phyloP scores from a whole-genome alignment of 306 rosid species.

The Inga oerstediana region DNA sequence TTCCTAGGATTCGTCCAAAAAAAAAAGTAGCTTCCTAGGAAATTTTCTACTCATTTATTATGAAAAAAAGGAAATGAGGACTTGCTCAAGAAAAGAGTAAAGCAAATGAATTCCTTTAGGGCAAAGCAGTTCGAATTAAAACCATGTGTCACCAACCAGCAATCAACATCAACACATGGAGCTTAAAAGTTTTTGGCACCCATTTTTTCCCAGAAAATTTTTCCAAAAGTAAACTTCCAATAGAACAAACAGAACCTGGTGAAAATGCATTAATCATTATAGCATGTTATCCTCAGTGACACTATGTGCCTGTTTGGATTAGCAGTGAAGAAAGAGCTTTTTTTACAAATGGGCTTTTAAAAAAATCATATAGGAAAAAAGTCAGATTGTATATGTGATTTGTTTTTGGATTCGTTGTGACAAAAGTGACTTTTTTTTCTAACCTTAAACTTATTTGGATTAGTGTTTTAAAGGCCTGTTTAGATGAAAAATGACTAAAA shows the following conservation, averaged over 20 bases:
- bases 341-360: no score
- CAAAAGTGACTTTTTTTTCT: no score
- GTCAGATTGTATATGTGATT: no score
- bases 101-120: background rate
- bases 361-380: no score
- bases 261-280: background rate
- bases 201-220: background rate
- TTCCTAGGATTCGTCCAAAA: background rate
- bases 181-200: background rate
- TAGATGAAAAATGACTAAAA: no score
- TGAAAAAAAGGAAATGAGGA: background rate
- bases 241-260: background rate
- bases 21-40: constrained; percentile 14
- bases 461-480: no score
- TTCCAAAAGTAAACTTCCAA: background rate
- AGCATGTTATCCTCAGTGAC: background rate
- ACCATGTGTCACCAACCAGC: background rate
- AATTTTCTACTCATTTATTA: constrained; percentile 16
- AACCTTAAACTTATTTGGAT: no score
- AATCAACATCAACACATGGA: background rate
- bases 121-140: background rate
- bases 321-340: no score
- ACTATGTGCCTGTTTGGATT: no score
- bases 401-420: no score
- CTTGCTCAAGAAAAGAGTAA: background rate